A percentile compares a stretch with the other conserved stretches of the same genome.
These are phyloP conservation scores for Cladophialophora immunda DNA, from an alignment of 2,329 filamentous ascomycete species.

Conservation along the genomic window DNA sequence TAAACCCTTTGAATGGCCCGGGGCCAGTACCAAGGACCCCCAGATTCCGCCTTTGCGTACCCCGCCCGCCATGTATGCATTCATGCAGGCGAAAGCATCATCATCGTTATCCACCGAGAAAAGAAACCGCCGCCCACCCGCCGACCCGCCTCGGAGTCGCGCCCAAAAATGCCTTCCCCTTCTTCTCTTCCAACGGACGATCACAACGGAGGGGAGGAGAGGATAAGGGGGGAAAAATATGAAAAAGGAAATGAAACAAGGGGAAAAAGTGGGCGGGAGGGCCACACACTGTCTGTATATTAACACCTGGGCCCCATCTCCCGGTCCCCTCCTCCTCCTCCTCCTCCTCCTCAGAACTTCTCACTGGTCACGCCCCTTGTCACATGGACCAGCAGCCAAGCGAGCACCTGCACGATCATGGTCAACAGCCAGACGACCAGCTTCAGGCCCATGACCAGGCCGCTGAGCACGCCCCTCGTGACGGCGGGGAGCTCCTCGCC, in stretches of 20 bases:
- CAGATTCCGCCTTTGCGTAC: too few relatives aligned
- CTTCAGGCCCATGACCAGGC: slow-evolving; percentile 51
- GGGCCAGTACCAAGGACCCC: too few relatives aligned
- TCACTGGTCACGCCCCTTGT: slow-evolving; percentile 53
- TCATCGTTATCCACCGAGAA: too few relatives aligned
- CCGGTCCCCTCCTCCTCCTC: too few relatives aligned
- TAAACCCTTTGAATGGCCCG: neutral
- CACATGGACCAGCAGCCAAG: slow-evolving; percentile 51
- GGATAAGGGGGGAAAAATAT: neutral
- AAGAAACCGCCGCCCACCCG: too few relatives aligned
- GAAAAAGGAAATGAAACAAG: neutral
- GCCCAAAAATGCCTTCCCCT: neutral
- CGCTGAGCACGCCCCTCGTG: slow-evolving; percentile 47
- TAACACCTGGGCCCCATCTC: too few relatives aligned
- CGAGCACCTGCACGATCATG: slow-evolving; percentile 50
- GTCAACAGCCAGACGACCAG: slow-evolving; percentile 50
- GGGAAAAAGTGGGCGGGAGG: too few relatives aligned
- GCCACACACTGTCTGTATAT: too few relatives aligned
- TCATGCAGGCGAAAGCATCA: too few relatives aligned
- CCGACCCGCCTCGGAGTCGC: too few relatives aligned
- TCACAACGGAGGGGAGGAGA: neutral
- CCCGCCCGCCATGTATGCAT: too few relatives aligned
- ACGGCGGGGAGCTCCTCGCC: slow-evolving; percentile 52
- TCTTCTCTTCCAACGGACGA: too few relatives aligned
- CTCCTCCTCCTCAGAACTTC: slow-evolving; percentile 46